Evolutionary conservation across 768 basidiomycete species (phyloP).

Genomic region (Macrolepiota dolichaula): DNA sequence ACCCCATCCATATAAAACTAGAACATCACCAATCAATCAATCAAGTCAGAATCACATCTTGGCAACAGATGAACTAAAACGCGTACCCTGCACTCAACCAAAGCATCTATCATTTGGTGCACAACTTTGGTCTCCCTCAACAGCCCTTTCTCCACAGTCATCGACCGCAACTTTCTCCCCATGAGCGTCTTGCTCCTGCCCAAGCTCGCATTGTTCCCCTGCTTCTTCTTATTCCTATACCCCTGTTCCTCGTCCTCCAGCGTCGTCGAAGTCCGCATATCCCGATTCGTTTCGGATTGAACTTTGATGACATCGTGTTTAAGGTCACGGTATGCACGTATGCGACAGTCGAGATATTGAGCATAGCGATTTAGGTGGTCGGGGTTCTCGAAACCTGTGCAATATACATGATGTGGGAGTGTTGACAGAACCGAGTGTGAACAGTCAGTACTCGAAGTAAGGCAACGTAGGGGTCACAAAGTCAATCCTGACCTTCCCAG

Average conservation of each 20-base stretch:
- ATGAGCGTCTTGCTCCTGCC: constrained; percentile 72
- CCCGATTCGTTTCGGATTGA: constrained; percentile 90
- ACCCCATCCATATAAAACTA: constrained; percentile 94
- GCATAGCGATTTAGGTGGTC: constrained; percentile 88
- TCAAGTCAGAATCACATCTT: constrained; percentile 2
- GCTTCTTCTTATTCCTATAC: constrained; percentile 28
- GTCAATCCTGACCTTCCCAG: constrained; percentile 71
- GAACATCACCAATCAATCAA: background rate
- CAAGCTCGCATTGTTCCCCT: constrained; percentile 29
- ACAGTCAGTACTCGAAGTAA: constrained; percentile 1
- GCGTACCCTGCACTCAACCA: constrained; percentile 86
- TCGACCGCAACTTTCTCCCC: constrained; percentile 80
- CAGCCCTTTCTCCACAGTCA: constrained; percentile 96
- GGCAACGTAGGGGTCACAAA: background rate
- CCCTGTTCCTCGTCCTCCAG: constrained; percentile 55
- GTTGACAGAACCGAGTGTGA: constrained; percentile 12
- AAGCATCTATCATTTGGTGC: constrained; percentile 83
- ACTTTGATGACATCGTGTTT: constrained; percentile 94
- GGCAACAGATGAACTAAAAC: background rate
- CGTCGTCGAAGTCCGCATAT: constrained; percentile 63
- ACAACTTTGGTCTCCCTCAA: constrained; percentile 89
- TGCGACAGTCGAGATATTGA: constrained; percentile 82
- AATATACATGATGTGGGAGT: background rate
- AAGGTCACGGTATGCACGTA: constrained; percentile 83
- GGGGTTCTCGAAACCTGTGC: constrained; percentile 79